Evolutionary conservation across 164 flowering plant genomes (phyloP), one percentile per base, ranked within the genome.

Genomic region (Chimonanthus salicifolius): DNA sequence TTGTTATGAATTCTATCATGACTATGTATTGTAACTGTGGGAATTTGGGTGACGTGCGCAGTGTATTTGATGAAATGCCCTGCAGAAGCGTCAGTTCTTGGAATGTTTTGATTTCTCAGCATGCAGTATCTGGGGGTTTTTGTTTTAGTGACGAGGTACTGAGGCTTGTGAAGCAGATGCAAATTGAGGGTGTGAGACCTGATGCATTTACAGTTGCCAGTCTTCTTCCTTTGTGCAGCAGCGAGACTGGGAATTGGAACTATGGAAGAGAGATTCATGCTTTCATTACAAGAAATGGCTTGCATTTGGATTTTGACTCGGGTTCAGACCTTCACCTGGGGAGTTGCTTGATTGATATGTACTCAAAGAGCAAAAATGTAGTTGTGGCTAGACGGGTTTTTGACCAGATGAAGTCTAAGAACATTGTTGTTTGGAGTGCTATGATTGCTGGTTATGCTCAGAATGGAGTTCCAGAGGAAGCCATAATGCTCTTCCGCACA

Each of bases 11-110:
- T 70, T 86, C 97, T 4, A 49, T 91, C 0, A 80, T 90, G 80
- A 77, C 85, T 0, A 87, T 89, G 93, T 92, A 92, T 64, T 21
- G 72, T 33, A 88, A 78, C 69, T 83, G 86, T 74, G 87, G 80
- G 43, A 66, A 62, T 11, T 82, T 82, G 58, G 16, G 21, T 2
- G 82, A 72, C 58, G 70, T 78, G 0, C 64, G 54, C 48, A 82
- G 86, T 15, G 65, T 89, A 86, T 92, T 92, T 69, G 90, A 87
- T 68, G 90, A 89, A 86, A 90, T 88, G 89, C 82, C 87, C 4
- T 64, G 70, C 0, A 92, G 88, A 74, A 88, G 74, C 74, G 76
- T 58, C 15, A 78, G 84, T 72, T 88, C 92, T 21, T 92, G 92
- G 92, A 92, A 89, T 74, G 83, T 78, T 16, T 13, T 88, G 3